Conservation (phyloP, 2,329 filamentous ascomycete genomes). For the Verticillium tricorpus region DNA sequence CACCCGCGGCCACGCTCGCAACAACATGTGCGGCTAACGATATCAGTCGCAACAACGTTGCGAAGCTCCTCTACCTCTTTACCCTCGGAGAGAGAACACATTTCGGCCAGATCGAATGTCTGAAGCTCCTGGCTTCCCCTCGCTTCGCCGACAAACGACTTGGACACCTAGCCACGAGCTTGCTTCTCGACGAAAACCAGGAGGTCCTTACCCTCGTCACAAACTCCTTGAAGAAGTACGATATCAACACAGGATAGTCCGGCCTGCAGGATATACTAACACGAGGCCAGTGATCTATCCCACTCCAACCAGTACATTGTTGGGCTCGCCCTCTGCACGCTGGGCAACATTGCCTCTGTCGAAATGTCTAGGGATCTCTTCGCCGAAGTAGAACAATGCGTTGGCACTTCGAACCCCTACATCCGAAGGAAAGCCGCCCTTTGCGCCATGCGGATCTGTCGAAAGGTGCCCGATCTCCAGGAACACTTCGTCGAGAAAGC, state of each 20-base stretch:
- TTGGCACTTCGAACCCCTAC: slow-evolving; percentile 95
- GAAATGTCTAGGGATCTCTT: slow-evolving; percentile 99
- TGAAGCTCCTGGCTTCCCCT: slow-evolving; percentile 93
- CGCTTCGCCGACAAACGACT: slow-evolving; percentile 97
- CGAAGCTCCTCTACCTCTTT: slow-evolving; percentile 96
- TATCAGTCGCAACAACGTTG: slow-evolving; percentile 91
- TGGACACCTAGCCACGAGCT: slow-evolving; percentile 92
- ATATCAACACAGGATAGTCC: not conserved
- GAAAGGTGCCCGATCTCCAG: slow-evolving; percentile 94
- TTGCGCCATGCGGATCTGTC: slow-evolving; percentile 98
- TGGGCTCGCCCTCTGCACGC: slow-evolving; percentile 88
- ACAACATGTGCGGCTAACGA: slow-evolving; percentile 10
- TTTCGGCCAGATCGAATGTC: slow-evolving; percentile 98
- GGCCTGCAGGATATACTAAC: slow-evolving; percentile 26
- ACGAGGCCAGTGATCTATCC: slow-evolving; percentile 69
- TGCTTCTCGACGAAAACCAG: slow-evolving; percentile 95
- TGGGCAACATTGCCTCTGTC: slow-evolving; percentile 95
- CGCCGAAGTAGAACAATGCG: slow-evolving; percentile 85
- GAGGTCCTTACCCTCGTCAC: slow-evolving; percentile 96
- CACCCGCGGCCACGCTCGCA: not conserved
- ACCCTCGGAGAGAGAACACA: slow-evolving; percentile 96
- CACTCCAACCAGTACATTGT: slow-evolving; percentile 99
- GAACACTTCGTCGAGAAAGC: slow-evolving; percentile 97
- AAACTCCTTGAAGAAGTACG: slow-evolving; percentile 93
- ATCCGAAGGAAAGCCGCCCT: slow-evolving; percentile 94